Evolutionary conservation across 1,139 yeast genomes (phyloP).

Genomic region (Wickerhamomyces sp.): DNA sequence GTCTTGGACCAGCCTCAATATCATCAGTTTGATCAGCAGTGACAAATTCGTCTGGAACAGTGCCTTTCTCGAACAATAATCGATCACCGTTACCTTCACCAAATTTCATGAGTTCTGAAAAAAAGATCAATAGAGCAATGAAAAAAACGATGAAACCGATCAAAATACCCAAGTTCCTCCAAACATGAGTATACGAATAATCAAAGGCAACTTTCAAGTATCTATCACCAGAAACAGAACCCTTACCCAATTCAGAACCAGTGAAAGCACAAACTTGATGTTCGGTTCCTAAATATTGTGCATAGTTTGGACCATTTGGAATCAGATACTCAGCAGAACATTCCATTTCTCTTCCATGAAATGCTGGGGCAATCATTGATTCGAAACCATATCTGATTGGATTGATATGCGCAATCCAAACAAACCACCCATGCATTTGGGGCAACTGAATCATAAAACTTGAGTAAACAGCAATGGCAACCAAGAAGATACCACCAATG

Average conservation of each 20-base stretch:
- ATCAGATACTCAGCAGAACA: conserved; percentile 45
- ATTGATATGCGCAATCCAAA: conserved; percentile 55
- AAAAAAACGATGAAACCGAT: conserved; percentile 36
- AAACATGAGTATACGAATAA: conserved; percentile 36
- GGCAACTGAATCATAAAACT: conserved; percentile 54
- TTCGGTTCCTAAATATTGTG: conserved; percentile 31
- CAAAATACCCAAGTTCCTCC: conserved; percentile 49
- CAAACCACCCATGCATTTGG: conserved; percentile 61
- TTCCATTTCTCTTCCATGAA: conserved; percentile 49
- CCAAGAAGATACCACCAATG: conserved; percentile 42
- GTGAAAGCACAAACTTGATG: conserved; percentile 46
- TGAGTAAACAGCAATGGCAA: conserved; percentile 46
- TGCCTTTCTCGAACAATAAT: conserved; percentile 31
- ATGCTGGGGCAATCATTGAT: conserved; percentile 50
- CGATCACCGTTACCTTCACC: conserved; percentile 38
- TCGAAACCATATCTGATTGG: conserved; percentile 57
- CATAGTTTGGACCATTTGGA: conserved; percentile 50
- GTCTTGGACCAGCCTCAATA: conserved; percentile 12
- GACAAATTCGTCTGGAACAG: not conserved
- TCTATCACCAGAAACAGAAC: conserved; percentile 40
- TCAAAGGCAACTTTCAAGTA: conserved; percentile 33
- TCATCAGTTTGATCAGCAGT: conserved; percentile 6
- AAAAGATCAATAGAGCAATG: conserved; percentile 29
- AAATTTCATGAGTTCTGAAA: conserved; percentile 35
- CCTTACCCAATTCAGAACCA: conserved; percentile 37